These are phyloP conservation scores for Fusarium bactridioides DNA, from an alignment of 2,329 filamentous ascomycete species.

Conservation along the genomic window DNA sequence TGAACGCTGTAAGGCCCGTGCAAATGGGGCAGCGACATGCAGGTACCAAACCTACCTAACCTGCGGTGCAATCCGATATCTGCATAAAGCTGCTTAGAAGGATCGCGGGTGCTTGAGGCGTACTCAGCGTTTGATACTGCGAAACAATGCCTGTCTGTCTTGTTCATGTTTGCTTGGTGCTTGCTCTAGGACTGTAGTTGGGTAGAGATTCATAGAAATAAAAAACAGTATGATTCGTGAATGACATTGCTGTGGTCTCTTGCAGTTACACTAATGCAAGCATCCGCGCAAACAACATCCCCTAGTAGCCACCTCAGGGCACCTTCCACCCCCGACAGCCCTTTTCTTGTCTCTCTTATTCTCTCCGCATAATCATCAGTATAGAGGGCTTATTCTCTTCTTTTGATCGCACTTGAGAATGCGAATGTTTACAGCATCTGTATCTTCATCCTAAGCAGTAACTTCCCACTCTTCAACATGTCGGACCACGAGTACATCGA, in stretches of 20 bases:
- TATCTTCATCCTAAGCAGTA: background rate
- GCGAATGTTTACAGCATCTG: background rate
- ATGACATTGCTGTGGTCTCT: background rate
- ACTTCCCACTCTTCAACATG: background rate
- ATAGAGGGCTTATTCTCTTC: background rate
- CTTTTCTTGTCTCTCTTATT: background rate
- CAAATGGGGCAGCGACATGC: background rate
- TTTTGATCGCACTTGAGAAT: background rate
- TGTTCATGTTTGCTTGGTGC: background rate
- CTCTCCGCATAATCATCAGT: background rate
- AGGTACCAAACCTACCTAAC: background rate
- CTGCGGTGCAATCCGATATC: background rate
- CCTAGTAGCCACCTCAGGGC: background rate
- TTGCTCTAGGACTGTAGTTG: background rate
- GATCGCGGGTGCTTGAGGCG: background rate
- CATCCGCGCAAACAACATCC: background rate
- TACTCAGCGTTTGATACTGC: background rate
- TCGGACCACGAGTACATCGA: conserved; percentile 21
- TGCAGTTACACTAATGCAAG: background rate
- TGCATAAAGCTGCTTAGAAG: background rate
- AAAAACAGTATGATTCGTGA: too few relatives aligned
- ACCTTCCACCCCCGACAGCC: background rate
- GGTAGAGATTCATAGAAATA: too few relatives aligned
- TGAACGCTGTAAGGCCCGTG: background rate
- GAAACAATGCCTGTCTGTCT: background rate